Base-by-base conservation (phyloP, 2,329 filamentous ascomycete genomes). In the Pyricularia grisea region DNA sequence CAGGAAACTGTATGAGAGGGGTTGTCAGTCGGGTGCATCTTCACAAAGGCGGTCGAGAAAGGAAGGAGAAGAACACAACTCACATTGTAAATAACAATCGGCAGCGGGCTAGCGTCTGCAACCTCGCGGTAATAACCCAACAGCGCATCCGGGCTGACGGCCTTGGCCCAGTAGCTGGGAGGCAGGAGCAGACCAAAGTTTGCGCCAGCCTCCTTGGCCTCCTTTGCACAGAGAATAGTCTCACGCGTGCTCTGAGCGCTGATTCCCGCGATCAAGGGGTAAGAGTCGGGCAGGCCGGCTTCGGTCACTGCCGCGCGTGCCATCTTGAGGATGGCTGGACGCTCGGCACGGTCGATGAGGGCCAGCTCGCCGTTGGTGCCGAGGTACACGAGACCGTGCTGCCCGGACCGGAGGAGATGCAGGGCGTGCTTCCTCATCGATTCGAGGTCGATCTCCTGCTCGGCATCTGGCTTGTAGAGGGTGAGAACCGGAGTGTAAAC, bases 11-110 rank as follows among this genome's bases (percentile, higher is more conserved):
- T 79, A 89, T 88, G 33, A 42, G 33, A 72, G 28, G 1, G 25
- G 4, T 67, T 66, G 65, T 66, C 30, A 66, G 28, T 2, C 11
- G 9, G 9, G 28, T 64, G 60, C 12, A 28, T 64, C 12, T 64
- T 17, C 6, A 3, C 6, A 3, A 5, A 64, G 27, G 27, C 4
- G 27, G 4, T 4, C 27, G 17, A 28, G 25, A 11, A n/a, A 28
- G 12, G 64, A 64, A 69, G 23, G 55, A 65, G 42, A 67, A 67
- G 68, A 70, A 68, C 89, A 83, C 17, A 89, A 85, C 69, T 85
- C 82, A n/a, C 74, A 79, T 82, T 92, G 93, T 78, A 89, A 87
- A 36, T 84, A 80, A 33, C 85, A 78, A 60, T 90, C 80, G n/a
- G 85, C 83, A 69, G 72, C 66, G 71, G 64, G 20, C 70, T 64